Evolutionary conservation across 345 rosid species (phyloP).

Genomic region (Boechera stricta): DNA sequence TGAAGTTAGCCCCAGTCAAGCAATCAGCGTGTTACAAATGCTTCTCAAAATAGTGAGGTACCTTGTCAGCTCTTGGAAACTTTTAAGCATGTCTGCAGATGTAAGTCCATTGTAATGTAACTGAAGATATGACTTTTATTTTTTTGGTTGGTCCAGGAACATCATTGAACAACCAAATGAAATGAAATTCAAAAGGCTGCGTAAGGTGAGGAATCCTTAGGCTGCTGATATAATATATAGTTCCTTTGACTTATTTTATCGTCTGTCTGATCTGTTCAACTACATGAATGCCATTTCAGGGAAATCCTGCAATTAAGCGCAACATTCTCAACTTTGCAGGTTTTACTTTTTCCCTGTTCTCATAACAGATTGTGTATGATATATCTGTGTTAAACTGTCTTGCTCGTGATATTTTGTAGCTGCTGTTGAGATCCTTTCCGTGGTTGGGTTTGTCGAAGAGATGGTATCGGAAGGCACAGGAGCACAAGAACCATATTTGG

Average conservation of each 20-base stretch:
- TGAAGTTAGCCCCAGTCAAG: conserved; percentile 62
- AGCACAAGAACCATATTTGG: conserved; percentile 63
- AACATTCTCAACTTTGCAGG: conserved; percentile 69
- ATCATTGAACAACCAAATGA: conserved; percentile 81
- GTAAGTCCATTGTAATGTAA: neutral
- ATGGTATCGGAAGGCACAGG: conserved; percentile 57
- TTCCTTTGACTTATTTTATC: neutral
- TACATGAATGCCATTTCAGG: conserved; percentile 56
- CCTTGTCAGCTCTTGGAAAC: conserved; percentile 20
- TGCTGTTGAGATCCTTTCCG: conserved; percentile 74
- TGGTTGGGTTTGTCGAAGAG: conserved; percentile 83
- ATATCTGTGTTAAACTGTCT: neutral
- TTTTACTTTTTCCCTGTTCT: conserved; percentile 18
- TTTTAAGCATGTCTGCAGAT: conserved; percentile 4
- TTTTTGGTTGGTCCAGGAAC: conserved; percentile 57
- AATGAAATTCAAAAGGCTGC: conserved; percentile 70
- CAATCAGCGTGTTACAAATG: conserved; percentile 57
- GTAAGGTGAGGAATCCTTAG: conserved; percentile 62
- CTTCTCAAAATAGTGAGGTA: conserved; percentile 77
- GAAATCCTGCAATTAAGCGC: conserved; percentile 71
- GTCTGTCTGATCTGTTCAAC: neutral
- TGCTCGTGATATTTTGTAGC: conserved; percentile 51
- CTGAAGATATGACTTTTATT: conserved; percentile 12
- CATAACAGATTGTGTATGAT: neutral
- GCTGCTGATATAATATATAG: neutral